Percentiles rank a stretch among this genome's conserved stretches.
phyloP scores from a whole-genome alignment of 2,329 filamentous ascomycete genomes.

The Fusarium euwallaceae region DNA sequence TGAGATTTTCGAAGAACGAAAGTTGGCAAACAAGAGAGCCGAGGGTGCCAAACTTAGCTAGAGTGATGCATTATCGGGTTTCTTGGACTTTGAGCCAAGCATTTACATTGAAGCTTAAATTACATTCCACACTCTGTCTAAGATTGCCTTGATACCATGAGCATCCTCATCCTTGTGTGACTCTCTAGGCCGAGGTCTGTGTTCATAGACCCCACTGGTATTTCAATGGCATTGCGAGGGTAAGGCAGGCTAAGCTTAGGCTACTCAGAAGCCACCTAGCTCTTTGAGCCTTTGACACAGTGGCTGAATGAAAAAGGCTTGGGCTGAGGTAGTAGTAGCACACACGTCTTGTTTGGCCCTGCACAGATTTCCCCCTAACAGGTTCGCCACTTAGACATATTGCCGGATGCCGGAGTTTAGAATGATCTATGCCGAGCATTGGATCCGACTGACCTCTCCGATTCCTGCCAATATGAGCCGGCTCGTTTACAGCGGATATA shows the following conservation, averaged over 20 bases:
- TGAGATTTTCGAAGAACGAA: neutral
- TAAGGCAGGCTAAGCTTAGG: neutral
- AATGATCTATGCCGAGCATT: neutral
- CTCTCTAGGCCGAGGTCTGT: neutral
- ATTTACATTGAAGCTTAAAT: neutral
- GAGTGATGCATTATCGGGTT: neutral
- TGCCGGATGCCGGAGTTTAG: neutral
- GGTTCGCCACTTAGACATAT: neutral
- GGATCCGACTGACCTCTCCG: neutral
- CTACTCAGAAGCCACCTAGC: too few species aligned
- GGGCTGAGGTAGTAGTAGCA: neutral
- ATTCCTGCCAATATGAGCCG: neutral
- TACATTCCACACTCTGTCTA: neutral
- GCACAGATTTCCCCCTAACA: neutral
- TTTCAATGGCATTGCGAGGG: neutral
- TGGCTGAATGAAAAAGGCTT: too few species aligned
- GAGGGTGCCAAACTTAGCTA: neutral
- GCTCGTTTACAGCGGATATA: too few species aligned
- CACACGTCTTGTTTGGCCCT: neutral
- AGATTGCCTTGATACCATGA: neutral
- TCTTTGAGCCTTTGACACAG: too few species aligned
- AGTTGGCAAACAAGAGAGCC: neutral
- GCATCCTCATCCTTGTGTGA: neutral
- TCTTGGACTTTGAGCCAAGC: neutral
- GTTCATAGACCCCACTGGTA: neutral